Percentiles rank a stretch among this genome's conserved stretches.
Conservation (phyloP, 176 grass and related monocot species). For the Poa pratensis region DNA sequence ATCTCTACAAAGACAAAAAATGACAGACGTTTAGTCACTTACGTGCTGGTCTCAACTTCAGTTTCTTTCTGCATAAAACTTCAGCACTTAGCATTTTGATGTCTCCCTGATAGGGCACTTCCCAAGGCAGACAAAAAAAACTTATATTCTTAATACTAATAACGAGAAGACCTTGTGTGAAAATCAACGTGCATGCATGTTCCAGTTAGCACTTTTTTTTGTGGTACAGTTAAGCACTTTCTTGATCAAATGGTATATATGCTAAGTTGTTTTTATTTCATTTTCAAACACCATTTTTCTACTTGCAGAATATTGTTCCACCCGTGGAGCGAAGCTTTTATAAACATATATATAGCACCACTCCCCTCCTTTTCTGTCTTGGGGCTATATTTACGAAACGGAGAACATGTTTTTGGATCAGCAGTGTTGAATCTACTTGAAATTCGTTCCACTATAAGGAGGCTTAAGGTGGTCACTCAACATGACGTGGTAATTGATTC, state of each 20-base stretch:
- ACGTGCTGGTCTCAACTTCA: background rate
- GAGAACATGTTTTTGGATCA: slow-evolving; percentile 5
- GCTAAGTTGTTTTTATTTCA: background rate
- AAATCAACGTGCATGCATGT: background rate
- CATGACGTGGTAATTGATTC: background rate
- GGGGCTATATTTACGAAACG: background rate
- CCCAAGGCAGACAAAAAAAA: background rate
- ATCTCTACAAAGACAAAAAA: background rate
- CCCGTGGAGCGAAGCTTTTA: background rate
- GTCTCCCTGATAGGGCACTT: background rate
- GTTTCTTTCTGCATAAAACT: background rate
- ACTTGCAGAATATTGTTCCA: background rate
- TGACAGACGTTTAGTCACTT: background rate
- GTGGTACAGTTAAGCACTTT: background rate
- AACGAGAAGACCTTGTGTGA: background rate
- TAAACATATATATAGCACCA: background rate
- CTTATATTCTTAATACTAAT: background rate
- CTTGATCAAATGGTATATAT: background rate
- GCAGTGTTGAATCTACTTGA: slow-evolving; percentile 1
- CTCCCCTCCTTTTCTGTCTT: background rate
- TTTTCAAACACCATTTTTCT: background rate
- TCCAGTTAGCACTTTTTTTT: background rate
- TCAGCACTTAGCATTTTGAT: background rate
- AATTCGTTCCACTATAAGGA: background rate
- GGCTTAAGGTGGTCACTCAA: background rate